Evolutionary conservation across 2,329 filamentous ascomycete genomes (phyloP).

Genomic region (Aureobasidium vineae): DNA sequence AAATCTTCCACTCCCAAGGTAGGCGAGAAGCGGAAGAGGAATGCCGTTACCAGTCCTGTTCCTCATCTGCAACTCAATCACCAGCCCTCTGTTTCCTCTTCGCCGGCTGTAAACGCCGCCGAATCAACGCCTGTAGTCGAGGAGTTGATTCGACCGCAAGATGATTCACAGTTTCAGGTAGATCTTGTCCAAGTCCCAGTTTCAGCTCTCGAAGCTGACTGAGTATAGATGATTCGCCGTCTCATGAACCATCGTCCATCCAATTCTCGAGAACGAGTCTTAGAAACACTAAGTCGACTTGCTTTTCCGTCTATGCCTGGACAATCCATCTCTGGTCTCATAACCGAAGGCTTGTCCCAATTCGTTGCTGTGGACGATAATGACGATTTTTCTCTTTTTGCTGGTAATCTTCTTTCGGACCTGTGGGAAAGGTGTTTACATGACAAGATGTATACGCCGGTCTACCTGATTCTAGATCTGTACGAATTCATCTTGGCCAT

Average conservation of each 20-base stretch:
- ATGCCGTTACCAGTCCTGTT: constrained; percentile 63
- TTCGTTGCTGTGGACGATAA: constrained; percentile 51
- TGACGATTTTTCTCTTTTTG: constrained; percentile 60
- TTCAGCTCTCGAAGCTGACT: constrained; percentile 21
- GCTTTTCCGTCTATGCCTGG: constrained; percentile 62
- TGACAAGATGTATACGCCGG: constrained; percentile 59
- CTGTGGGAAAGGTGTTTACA: constrained; percentile 67
- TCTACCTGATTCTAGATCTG: constrained; percentile 64
- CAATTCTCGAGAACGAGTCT: constrained; percentile 58
- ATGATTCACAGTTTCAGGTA: constrained; percentile 24
- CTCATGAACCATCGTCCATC: constrained; percentile 62
- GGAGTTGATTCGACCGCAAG: background rate
- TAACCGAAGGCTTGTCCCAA: constrained; percentile 65
- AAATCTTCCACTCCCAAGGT: constrained; percentile 61
- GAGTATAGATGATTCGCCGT: constrained; percentile 50
- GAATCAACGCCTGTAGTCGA: constrained; percentile 13
- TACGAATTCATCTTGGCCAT: constrained; percentile 63
- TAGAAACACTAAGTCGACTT: constrained; percentile 66
- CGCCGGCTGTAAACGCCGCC: background rate
- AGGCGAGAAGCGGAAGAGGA: constrained; percentile 66
- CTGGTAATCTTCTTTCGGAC: constrained; percentile 62
- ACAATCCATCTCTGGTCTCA: constrained; percentile 63
- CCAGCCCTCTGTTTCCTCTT: constrained; percentile 8
- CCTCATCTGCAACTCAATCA: constrained; percentile 44
- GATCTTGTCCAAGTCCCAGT: background rate